These are phyloP conservation scores for Tillandsia leiboldiana DNA, from an alignment of 176 grass and related monocot species.

Conservation along the genomic window DNA sequence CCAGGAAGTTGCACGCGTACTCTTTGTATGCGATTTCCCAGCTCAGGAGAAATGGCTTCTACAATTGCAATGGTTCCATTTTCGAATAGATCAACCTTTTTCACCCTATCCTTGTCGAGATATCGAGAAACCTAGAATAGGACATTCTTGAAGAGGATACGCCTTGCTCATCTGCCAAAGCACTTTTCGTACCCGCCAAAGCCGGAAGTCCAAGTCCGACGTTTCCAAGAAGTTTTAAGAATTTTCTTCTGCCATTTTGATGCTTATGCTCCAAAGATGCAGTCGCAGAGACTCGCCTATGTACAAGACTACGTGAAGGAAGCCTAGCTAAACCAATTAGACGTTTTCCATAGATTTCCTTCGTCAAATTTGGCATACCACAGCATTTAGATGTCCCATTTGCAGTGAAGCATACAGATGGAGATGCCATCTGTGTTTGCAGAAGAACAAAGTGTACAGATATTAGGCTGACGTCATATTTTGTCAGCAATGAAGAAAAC, in stretches of 20 bases:
- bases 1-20: conserved; percentile 92
- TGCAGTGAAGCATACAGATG: conserved; percentile 45
- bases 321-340: conserved; percentile 28
- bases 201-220: conserved; percentile 56
- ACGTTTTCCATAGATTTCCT: conserved; percentile 17
- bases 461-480: too few species aligned
- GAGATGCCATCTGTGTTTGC: conserved; percentile 52
- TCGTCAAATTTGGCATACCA: conserved; percentile 3
- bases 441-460: conserved; percentile 8
- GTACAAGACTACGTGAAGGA: conserved; percentile 28
- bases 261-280: conserved; percentile 58
- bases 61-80: conserved; percentile 91
- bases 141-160: conserved; percentile 98
- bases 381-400: conserved; percentile 23
- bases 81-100: conserved; percentile 87
- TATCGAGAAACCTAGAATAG: conserved; percentile 92
- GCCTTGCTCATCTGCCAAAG: conserved; percentile 74
- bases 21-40: conserved; percentile 78
- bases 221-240: conserved; percentile 79
- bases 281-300: conserved; percentile 41
- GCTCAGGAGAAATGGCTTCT: conserved; percentile 88
- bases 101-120: conserved; percentile 93
- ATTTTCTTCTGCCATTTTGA: conserved; percentile 53
- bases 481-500: background rate
- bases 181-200: conserved; percentile 44